These are phyloP conservation scores for Paecilomyces sp. DNA, from an alignment of 2,329 filamentous ascomycete species.

Conservation along the genomic window DNA sequence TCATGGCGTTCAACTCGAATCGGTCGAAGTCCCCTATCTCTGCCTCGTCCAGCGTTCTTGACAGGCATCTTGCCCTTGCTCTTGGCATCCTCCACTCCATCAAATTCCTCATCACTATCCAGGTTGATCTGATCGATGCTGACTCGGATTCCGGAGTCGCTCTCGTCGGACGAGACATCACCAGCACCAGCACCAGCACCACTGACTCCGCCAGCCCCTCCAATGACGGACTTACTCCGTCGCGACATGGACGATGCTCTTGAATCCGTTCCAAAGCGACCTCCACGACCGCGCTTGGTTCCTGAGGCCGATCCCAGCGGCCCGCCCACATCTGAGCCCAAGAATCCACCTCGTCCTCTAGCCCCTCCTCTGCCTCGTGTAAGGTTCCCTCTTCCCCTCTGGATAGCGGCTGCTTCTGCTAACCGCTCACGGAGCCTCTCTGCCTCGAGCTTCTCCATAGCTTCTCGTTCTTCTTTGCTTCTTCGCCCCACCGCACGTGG, in stretches of 20 bases:
- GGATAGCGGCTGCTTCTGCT: constrained; percentile 33
- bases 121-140: constrained; percentile 54
- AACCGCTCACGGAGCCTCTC: constrained; percentile 32
- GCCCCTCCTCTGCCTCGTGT: constrained; percentile 22
- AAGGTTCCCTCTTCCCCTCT: constrained; percentile 22
- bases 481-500: constrained; percentile 34
- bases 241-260: constrained; percentile 20
- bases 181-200: constrained; percentile 5
- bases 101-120: constrained; percentile 47
- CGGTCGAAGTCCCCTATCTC: constrained; percentile 36
- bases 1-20: constrained; percentile 50
- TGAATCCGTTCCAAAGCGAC: constrained; percentile 15
- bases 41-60: constrained; percentile 14
- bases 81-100: constrained; percentile 14
- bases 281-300: constrained; percentile 16
- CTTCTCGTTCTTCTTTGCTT: constrained; percentile 40
- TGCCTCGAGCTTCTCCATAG: constrained; percentile 34
- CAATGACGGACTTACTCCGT: constrained; percentile 21
- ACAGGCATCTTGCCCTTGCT: constrained; percentile 28
- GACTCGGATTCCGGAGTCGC: constrained; percentile 38
- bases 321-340: constrained; percentile 19
- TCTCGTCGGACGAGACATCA: constrained; percentile 40
- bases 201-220: constrained; percentile 9
- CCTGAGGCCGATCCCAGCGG: constrained; percentile 20
- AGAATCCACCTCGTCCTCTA: constrained; percentile 22